phyloP scores from a whole-genome alignment of 345 rosid genomes.

The Ceriops tagal region DNA sequence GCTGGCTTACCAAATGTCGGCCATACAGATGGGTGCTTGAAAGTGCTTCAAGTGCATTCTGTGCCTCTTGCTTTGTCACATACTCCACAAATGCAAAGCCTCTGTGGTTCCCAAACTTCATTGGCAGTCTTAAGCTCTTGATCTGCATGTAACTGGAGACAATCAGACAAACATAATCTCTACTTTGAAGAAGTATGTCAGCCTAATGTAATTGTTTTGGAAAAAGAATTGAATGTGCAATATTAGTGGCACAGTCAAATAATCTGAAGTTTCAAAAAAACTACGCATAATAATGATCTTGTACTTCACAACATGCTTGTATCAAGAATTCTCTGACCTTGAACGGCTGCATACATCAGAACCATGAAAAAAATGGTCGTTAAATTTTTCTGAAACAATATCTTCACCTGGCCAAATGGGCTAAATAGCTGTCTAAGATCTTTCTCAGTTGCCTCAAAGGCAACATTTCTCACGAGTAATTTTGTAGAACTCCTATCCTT shows the following conservation, averaged over 20 bases:
- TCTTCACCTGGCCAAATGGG: constrained; percentile 87
- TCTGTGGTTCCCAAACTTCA: constrained; percentile 67
- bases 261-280: too few species aligned
- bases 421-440: constrained; percentile 86
- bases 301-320: too few species aligned
- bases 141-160: constrained; percentile 39
- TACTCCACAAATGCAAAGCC: constrained; percentile 89
- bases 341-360: too few species aligned
- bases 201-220: not conserved
- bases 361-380: too few species aligned
- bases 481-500: constrained; percentile 71
- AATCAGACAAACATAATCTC: constrained; percentile 1
- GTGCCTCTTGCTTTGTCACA: constrained; percentile 85
- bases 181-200: not conserved
- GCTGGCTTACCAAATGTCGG: constrained; percentile 69
- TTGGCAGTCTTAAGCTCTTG: constrained; percentile 82
- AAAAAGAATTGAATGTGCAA: not conserved
- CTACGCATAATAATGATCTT: too few species aligned
- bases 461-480: constrained; percentile 80
- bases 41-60: constrained; percentile 64
- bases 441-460: constrained; percentile 91
- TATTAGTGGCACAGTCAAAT: too few species aligned
- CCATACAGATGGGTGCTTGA: constrained; percentile 82
- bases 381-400: not conserved
- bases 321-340: too few species aligned